phyloP scores from a whole-genome alignment of 1,284 basidiomycete genomes.

The Lentinula novae-zelandiae region DNA sequence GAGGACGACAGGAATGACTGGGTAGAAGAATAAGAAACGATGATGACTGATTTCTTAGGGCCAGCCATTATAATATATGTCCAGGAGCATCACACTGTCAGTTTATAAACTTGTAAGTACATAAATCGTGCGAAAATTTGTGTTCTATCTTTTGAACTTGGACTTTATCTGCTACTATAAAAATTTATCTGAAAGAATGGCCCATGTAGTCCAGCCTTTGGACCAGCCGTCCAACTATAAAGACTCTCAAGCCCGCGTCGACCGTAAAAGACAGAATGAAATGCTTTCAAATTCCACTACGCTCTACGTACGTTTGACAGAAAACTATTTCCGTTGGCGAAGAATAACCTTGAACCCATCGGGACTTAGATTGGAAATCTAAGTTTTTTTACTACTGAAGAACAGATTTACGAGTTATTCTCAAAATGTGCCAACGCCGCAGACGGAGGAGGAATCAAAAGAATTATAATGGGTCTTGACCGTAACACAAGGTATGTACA shows the following conservation, averaged over 20 bases:
- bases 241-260: conserved; percentile 80
- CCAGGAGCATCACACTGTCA: not conserved
- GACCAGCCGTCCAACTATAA: conserved; percentile 96
- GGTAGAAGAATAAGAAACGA: conserved; percentile 67
- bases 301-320: conserved; percentile 57
- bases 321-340: not conserved
- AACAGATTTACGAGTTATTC: conserved; percentile 99
- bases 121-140: conserved; percentile 8
- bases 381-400: conserved; percentile 98
- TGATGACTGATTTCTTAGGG: conserved; percentile 36
- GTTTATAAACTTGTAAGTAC: not conserved
- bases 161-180: not conserved
- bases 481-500: conserved; percentile 79
- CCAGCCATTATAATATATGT: not conserved
- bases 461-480: conserved; percentile 99
- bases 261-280: conserved; percentile 68
- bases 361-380: conserved; percentile 83
- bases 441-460: conserved; percentile 93
- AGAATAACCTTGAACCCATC: conserved; percentile 3
- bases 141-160: not conserved
- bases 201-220: conserved; percentile 79
- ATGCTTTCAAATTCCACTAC: conserved; percentile 71
- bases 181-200: conserved; percentile 51
- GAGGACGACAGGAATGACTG: conserved; percentile 60
- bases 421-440: conserved; percentile 87